Percentiles rank a stretch among this genome's conserved stretches.
Evolutionary conservation across 2,329 filamentous ascomycete species (phyloP).

Genomic region (Hypoxylon sp.): DNA sequence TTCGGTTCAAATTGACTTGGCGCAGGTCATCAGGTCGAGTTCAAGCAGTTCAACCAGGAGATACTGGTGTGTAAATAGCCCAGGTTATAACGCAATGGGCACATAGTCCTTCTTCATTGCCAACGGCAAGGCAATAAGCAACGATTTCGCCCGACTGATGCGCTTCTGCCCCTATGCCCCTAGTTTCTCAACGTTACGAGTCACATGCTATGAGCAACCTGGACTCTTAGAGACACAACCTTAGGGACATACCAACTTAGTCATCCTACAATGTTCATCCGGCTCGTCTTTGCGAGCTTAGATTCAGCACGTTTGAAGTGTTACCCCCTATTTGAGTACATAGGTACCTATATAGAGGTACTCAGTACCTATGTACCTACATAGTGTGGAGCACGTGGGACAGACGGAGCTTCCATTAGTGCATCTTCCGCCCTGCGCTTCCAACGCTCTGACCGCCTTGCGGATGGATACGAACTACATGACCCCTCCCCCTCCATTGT

Average conservation of each 20-base stretch:
- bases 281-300: background rate
- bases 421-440: background rate
- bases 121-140: background rate
- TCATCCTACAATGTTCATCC: background rate
- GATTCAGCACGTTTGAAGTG: background rate
- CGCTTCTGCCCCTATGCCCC: background rate
- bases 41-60: background rate
- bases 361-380: conserved; percentile 4
- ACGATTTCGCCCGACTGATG: background rate
- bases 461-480: conserved; percentile 9
- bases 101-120: background rate
- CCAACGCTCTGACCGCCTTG: conserved; percentile 35
- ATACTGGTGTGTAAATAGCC: background rate
- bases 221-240: background rate
- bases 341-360: conserved; percentile 6
- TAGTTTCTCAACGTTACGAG: background rate
- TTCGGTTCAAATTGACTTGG: background rate
- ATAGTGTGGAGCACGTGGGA: conserved; percentile 28
- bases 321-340: conserved; percentile 6
- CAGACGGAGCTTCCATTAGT: conserved; percentile 32
- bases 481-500: conserved; percentile 37
- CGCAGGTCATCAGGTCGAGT: background rate
- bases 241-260: background rate
- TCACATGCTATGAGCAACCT: background rate
- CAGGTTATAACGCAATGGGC: background rate